These are phyloP conservation scores for Cryptococcus wingfieldii DNA, from an alignment of 1,284 basidiomycete genomes.

Conservation along the genomic window DNA sequence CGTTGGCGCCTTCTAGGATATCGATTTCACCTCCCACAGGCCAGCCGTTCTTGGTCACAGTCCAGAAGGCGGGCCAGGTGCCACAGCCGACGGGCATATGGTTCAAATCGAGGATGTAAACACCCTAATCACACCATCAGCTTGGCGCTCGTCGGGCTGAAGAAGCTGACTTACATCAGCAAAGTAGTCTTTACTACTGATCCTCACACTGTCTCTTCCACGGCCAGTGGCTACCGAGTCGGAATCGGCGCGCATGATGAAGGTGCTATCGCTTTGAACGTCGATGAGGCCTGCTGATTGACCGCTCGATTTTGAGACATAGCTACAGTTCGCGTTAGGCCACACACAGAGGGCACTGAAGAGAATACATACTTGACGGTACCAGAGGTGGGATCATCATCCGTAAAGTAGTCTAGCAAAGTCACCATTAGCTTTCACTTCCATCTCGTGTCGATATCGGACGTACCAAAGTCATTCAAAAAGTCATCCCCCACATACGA, in stretches of 20 bases:
- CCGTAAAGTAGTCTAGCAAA: slow-evolving; percentile 34
- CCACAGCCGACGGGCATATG: slow-evolving; percentile 48
- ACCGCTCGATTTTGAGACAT: slow-evolving; percentile 31
- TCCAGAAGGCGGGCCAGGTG: slow-evolving; percentile 66
- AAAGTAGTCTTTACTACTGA: slow-evolving; percentile 38
- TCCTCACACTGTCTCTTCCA: slow-evolving; percentile 42
- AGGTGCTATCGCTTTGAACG: slow-evolving; percentile 18
- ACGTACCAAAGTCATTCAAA: slow-evolving; percentile 35
- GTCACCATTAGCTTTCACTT: not conserved
- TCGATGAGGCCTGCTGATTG: slow-evolving; percentile 20
- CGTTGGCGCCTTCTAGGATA: slow-evolving; percentile 74
- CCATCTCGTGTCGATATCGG: not conserved
- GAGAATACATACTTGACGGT: slow-evolving; percentile 32
- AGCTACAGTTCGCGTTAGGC: slow-evolving; percentile 18
- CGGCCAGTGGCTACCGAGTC: slow-evolving; percentile 33
- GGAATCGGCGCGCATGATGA: slow-evolving; percentile 38
- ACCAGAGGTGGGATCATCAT: slow-evolving; percentile 36
- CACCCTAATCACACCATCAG: slow-evolving; percentile 20
- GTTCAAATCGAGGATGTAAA: slow-evolving; percentile 44
- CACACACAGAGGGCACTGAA: slow-evolving; percentile 1
- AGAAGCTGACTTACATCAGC: slow-evolving; percentile 31
- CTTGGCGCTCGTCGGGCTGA: too few species aligned
- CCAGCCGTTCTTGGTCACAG: slow-evolving; percentile 60
- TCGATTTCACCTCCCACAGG: slow-evolving; percentile 75
- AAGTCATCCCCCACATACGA: slow-evolving; percentile 35